A percentile compares a stretch with the other conserved stretches of the same genome.
These are phyloP conservation scores for Warburgia ugandensis DNA, from an alignment of 164 flowering plant species.

Conservation along the genomic window DNA sequence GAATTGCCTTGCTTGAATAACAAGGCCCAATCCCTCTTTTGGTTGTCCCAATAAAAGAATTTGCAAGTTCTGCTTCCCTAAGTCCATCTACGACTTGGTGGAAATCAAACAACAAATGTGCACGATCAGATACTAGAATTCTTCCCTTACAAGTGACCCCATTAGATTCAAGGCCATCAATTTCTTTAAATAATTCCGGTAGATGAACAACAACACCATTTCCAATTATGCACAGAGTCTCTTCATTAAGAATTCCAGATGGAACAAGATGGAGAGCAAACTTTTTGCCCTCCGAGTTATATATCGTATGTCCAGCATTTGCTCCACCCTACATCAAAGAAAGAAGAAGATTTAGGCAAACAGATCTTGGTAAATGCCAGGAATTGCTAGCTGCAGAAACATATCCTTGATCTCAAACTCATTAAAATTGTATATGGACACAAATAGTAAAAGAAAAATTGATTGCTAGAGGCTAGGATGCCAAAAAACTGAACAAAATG, in stretches of 20 bases:
- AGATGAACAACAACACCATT: conserved; percentile 97
- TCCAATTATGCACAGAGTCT: conserved; percentile 83
- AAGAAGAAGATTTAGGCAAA: not conserved
- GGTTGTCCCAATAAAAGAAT: conserved; percentile 91
- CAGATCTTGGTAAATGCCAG: not conserved
- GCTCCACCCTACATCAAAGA: conserved; percentile 67
- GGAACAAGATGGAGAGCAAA: conserved; percentile 98
- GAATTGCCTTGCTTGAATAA: conserved; percentile 79
- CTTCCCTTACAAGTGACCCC: conserved; percentile 85
- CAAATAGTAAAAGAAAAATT: too few species aligned
- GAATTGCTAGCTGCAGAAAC: not conserved
- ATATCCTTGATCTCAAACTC: too few species aligned
- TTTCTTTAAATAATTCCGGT: conserved; percentile 79
- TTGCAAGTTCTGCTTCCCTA: conserved; percentile 84
- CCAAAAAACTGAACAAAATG: too few species aligned
- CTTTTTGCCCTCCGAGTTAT: conserved; percentile 86
- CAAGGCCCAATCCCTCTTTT: conserved; percentile 93
- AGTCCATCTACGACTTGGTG: conserved; percentile 88
- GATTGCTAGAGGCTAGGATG: too few species aligned
- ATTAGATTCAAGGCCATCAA: conserved; percentile 77
- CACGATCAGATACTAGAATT: conserved; percentile 89
- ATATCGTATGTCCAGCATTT: conserved; percentile 96
- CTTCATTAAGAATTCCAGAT: conserved; percentile 93
- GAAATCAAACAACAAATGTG: conserved; percentile 86
- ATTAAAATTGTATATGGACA: too few species aligned